A percentile compares a stretch with the other conserved stretches of the same genome.
Evolutionary conservation across 345 rosid species (phyloP).

Genomic region (Populus alba): DNA sequence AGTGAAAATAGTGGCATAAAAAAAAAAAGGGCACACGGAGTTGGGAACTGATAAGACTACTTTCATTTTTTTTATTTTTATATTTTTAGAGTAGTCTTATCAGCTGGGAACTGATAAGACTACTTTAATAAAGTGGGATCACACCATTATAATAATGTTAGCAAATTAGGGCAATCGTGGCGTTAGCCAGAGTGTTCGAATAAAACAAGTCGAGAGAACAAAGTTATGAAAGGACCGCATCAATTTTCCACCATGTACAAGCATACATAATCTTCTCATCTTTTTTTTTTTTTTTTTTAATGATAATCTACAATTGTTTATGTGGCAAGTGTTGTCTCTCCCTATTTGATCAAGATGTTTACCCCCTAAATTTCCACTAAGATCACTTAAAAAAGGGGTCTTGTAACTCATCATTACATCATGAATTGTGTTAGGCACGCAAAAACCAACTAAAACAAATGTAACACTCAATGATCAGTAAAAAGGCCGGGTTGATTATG

Average conservation of each 20-base stretch:
- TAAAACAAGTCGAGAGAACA: not conserved
- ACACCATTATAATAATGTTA: not conserved
- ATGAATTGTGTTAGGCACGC: too few species aligned
- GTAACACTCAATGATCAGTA: too few species aligned
- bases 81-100: too few species aligned
- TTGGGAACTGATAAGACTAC: not conserved
- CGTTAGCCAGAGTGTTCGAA: constrained; percentile 15
- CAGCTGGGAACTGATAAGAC: not conserved
- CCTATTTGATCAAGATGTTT: not conserved
- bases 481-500: too few species aligned
- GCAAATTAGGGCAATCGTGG: not conserved
- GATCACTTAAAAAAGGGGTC: too few species aligned
- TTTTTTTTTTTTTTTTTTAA: not conserved
- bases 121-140: constrained; percentile 10
- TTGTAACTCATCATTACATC: too few species aligned
- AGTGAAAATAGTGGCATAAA: not conserved
- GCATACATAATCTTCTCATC: not conserved
- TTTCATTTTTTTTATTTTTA: not conserved
- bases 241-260: not conserved
- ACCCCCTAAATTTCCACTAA: too few species aligned
- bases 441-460: too few species aligned
- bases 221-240: not conserved
- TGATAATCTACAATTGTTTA: not conserved
- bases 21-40: not conserved
- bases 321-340: not conserved